phyloP scores from a whole-genome alignment of 2,329 filamentous ascomycete species.

The Pezicula rhizophila region DNA sequence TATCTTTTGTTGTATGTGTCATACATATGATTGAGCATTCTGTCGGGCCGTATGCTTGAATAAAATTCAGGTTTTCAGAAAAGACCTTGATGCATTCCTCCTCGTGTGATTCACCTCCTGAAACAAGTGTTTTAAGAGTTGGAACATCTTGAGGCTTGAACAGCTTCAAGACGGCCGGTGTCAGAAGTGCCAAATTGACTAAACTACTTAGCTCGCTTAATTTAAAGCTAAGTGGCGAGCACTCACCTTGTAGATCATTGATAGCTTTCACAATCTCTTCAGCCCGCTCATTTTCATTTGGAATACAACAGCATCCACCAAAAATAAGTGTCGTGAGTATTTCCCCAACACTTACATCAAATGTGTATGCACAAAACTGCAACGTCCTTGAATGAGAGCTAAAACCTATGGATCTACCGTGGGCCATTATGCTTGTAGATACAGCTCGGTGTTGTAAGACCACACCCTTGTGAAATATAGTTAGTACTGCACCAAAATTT shows the following conservation, averaged over 20 bases:
- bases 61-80: conserved; percentile 27
- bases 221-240: no score
- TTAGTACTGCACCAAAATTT: neutral
- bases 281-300: conserved; percentile 5
- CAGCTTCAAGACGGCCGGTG: conserved; percentile 3
- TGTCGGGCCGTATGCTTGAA: conserved; percentile 67
- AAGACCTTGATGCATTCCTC: conserved; percentile 41
- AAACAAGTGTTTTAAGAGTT: neutral
- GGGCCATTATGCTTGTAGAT: neutral
- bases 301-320: conserved; percentile 5
- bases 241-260: neutral
- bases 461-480: neutral
- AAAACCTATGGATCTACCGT: neutral
- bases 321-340: conserved; percentile 6
- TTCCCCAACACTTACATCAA: conserved; percentile 2
- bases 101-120: conserved; percentile 39
- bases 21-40: conserved; percentile 49
- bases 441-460: neutral
- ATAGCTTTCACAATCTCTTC: conserved; percentile 3
- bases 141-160: neutral
- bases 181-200: conserved; percentile 4
- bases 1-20: no score
- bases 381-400: neutral
- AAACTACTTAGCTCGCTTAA: no score
- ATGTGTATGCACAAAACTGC: conserved; percentile 4